Evolutionary conservation across 208 protist genomes (phyloP).

Genomic region (Leishmania braziliensis): DNA sequence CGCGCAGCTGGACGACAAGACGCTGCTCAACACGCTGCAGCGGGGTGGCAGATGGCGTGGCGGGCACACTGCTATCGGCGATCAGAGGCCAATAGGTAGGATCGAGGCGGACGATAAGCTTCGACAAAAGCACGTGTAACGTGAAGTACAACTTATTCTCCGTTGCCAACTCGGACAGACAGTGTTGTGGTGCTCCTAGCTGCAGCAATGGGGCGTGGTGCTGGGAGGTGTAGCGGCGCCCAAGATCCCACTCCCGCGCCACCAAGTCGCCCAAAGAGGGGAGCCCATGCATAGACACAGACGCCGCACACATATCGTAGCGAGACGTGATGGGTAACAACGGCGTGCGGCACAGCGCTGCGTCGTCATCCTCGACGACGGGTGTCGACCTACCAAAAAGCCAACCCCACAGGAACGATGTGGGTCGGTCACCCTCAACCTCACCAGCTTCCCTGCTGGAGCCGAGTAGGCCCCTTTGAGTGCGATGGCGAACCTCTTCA

Average conservation of each 20-base stretch:
- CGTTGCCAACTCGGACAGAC: constrained; percentile 3
- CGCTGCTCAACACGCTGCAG: constrained; percentile 20
- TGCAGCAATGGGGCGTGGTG: constrained; percentile 8
- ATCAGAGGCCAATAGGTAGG: constrained; percentile 31
- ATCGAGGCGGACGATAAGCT: constrained; percentile 10
- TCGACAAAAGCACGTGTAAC: constrained; percentile 7
- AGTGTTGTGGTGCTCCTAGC: constrained; percentile 13
- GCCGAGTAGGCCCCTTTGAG: background rate
- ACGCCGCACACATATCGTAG: too few species aligned
- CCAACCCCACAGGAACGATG: constrained; percentile 5
- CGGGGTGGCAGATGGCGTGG: constrained; percentile 17
- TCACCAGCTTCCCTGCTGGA: too few species aligned
- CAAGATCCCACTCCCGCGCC: constrained; percentile 27
- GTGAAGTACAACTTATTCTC: constrained; percentile 25
- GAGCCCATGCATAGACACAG: background rate
- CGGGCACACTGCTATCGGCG: constrained; percentile 24
- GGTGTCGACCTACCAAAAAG: background rate
- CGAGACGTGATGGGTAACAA: background rate
- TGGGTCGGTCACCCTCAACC: background rate
- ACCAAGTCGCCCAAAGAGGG: constrained; percentile 10
- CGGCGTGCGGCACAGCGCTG: background rate
- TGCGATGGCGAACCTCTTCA: constrained; percentile 18
- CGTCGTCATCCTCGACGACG: background rate
- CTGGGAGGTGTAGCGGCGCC: constrained; percentile 12
- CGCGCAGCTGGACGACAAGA: constrained; percentile 7